These are phyloP conservation scores for Phyllosticta citribraziliensis DNA, from an alignment of 2,329 filamentous ascomycete species.

Conservation along the genomic window DNA sequence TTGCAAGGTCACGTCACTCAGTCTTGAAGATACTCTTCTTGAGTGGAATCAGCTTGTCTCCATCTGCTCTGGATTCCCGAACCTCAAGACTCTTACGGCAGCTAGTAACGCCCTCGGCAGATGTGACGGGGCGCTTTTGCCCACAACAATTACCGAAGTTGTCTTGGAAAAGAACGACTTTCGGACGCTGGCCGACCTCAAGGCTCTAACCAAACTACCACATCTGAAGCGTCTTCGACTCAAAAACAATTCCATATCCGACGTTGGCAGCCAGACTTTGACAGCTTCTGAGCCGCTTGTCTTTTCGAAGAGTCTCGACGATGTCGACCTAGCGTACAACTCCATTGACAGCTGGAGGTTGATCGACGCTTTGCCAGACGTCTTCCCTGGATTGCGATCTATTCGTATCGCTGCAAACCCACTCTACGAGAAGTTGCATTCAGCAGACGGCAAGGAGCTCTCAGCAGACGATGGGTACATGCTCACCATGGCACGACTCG, in stretches of 20 bases:
- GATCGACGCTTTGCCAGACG: conserved; percentile 54
- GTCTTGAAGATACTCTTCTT: conserved; percentile 40
- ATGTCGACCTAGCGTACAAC: conserved; percentile 39
- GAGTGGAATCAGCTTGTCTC: conserved; percentile 27
- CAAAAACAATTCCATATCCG: conserved; percentile 63
- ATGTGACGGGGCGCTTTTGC: conserved; percentile 28
- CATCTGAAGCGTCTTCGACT: conserved; percentile 46
- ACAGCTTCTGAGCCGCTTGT: conserved; percentile 10
- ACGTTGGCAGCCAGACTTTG: conserved; percentile 19
- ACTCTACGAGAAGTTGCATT: conserved; percentile 53
- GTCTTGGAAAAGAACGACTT: conserved; percentile 67
- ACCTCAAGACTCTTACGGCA: conserved; percentile 43
- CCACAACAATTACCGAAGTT: conserved; percentile 49
- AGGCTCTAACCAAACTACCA: conserved; percentile 49
- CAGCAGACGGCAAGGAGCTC: conserved; percentile 29
- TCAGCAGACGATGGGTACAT: conserved; percentile 76
- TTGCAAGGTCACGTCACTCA: conserved; percentile 33
- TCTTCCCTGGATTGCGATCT: conserved; percentile 64
- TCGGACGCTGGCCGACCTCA: conserved; percentile 47
- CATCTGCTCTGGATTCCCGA: conserved; percentile 43
- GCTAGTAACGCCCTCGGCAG: conserved; percentile 30
- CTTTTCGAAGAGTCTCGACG: conserved; percentile 19
- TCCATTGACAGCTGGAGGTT: conserved; percentile 55
- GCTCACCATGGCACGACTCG: conserved; percentile 70
- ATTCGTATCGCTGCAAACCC: conserved; percentile 82